Base-by-base conservation (phyloP, 2,329 filamentous ascomycete species). In the Chaetomiaceae sp. region DNA sequence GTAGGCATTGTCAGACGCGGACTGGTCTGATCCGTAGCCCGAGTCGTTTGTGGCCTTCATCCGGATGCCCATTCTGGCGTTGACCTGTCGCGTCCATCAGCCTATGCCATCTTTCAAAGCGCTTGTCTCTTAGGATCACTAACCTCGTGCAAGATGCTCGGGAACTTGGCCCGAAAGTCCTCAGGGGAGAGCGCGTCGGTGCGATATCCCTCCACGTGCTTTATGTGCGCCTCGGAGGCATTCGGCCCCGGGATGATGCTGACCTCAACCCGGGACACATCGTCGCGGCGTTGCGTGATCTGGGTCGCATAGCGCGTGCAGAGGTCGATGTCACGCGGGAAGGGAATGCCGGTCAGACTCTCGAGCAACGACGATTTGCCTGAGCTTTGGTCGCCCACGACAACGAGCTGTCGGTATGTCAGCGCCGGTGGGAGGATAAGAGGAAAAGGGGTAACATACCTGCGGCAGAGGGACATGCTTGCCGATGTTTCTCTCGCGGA, bases 281-380 rank as follows among this genome's bases (percentile, higher is more conserved):
- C 45, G 11, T 76, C 74, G 0, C 75, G 73, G 2, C 74, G 66
- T 54, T 69, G 74, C 4, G 70, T 72, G 22, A 78, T 77, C 56
- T 77, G 74, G 6, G 66, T 68, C 3, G 64, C 64, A 36, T 68
- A 66, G 4, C 65, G 60, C 1, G 66, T 69, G 56, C 66, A 69
- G 15, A 69, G 61, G 6, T 62, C 61, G 14, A 64, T 57, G 23
- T 60, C 59, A 0, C 59, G 59, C 3, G 66, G 67, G 43, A 69
- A 69, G 0, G 67, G 65, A 15, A 69, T 67, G 1, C 65, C 64
- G 0, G 63, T 68, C 19, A 68, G n/a, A 19, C 63, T 68, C 23
- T 69, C 66, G 6, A 69, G 56, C 6, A 69, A 53, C 0, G 67
- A 68, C 3, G 62, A 68, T 51, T 69, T 70, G 5, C 67, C 66